These are phyloP conservation scores for Globisporangium barbulae DNA, from an alignment of 352 stramenopile genomes.

Conservation along the genomic window DNA sequence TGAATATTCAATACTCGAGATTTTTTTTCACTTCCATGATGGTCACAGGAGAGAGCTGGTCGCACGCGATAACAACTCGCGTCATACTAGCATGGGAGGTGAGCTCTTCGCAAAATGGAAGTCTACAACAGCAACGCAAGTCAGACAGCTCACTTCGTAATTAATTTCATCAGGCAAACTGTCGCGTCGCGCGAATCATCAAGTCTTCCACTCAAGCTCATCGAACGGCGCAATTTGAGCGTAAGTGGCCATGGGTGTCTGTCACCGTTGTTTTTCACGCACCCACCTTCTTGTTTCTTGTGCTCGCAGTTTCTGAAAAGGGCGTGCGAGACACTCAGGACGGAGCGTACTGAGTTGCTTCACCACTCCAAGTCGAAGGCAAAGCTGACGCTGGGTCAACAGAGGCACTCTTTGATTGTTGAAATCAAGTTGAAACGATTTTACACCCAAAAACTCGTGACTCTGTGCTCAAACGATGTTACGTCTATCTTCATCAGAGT, in stretches of 20 bases:
- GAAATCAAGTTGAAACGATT: background rate
- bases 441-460: background rate
- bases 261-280: background rate
- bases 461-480: background rate
- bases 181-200: constrained; percentile 35
- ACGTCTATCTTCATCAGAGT: background rate
- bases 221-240: constrained; percentile 33
- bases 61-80: constrained; percentile 58
- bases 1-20: background rate
- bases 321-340: constrained; percentile 7
- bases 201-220: constrained; percentile 53
- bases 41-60: constrained; percentile 62
- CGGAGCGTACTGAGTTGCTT: background rate
- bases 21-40: background rate
- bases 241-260: constrained; percentile 15
- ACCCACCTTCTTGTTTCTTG: background rate
- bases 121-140: background rate
- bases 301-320: constrained; percentile 13
- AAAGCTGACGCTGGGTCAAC: background rate
- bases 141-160: background rate
- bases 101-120: constrained; percentile 1
- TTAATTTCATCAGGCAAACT: constrained; percentile 23
- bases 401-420: background rate
- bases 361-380: background rate
- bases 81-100: constrained; percentile 72